Conservation (phyloP, 768 basidiomycete genomes). For the Russula compacta region DNA sequence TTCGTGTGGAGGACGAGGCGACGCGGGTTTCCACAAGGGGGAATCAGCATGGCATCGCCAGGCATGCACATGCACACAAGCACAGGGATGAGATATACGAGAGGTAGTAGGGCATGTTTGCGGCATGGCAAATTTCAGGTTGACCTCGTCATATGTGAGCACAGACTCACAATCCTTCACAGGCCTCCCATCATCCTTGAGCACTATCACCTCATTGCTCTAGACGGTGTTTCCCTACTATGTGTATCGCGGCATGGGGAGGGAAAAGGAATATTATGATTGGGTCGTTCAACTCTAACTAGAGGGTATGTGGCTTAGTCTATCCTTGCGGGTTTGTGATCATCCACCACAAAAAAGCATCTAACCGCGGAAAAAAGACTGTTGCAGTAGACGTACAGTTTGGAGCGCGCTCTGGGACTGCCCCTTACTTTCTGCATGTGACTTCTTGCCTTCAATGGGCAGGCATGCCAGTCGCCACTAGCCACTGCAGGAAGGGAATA, state of each 20-base stretch:
- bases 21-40: background rate
- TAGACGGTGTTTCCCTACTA: constrained; percentile 21
- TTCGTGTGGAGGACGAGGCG: background rate
- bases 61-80: too few species aligned
- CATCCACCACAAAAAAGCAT: constrained; percentile 44
- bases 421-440: too few species aligned
- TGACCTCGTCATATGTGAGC: constrained; percentile 66
- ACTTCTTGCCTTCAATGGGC: too few species aligned
- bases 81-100: constrained; percentile 5
- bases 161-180: constrained; percentile 69
- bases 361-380: too few species aligned
- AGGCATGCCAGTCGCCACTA: too few species aligned
- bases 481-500: too few species aligned
- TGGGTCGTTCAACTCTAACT: constrained; percentile 63
- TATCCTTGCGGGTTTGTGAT: constrained; percentile 66
- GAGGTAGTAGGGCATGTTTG: constrained; percentile 12
- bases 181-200: constrained; percentile 45
- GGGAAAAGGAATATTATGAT: constrained; percentile 42
- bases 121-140: constrained; percentile 12
- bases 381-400: too few species aligned
- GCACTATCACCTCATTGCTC: constrained; percentile 47
- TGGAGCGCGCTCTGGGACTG: too few species aligned
- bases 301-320: constrained; percentile 62
- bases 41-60: background rate
- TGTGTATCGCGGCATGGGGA: background rate